These are phyloP conservation scores for Lactarius hatsudake DNA, from an alignment of 768 basidiomycete genomes.

Conservation along the genomic window DNA sequence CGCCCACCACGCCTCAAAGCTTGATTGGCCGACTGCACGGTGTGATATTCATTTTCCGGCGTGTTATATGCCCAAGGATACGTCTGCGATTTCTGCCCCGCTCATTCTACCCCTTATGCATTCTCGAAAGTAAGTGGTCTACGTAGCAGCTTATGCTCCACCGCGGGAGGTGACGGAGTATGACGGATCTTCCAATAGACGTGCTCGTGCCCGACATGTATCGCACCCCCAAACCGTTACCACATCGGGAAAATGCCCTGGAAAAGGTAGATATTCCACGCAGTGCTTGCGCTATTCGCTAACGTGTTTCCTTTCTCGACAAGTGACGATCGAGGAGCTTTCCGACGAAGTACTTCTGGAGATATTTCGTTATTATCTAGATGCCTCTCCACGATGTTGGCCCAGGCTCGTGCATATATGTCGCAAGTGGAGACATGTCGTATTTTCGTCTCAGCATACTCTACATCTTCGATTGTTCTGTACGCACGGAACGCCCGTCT, in stretches of 20 bases:
- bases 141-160: too few relatives aligned
- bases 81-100: too few relatives aligned
- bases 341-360: not conserved
- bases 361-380: not conserved
- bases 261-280: not conserved
- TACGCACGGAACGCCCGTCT: not conserved
- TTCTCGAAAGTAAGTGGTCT: too few relatives aligned
- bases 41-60: too few relatives aligned
- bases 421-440: not conserved
- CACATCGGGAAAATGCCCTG: not conserved
- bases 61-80: too few relatives aligned
- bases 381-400: not conserved
- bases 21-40: too few relatives aligned
- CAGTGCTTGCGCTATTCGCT: not conserved
- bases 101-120: not conserved
- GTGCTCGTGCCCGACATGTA: not conserved
- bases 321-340: not conserved
- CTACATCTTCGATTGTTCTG: not conserved
- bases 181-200: not conserved
- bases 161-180: not conserved
- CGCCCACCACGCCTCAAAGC: too few relatives aligned
- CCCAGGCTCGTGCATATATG: not conserved
- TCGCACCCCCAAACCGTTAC: not conserved
- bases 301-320: not conserved
- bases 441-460: not conserved